Conservation (phyloP, 2,329 filamentous ascomycete species). For the Pseudopithomyces chartarum region DNA sequence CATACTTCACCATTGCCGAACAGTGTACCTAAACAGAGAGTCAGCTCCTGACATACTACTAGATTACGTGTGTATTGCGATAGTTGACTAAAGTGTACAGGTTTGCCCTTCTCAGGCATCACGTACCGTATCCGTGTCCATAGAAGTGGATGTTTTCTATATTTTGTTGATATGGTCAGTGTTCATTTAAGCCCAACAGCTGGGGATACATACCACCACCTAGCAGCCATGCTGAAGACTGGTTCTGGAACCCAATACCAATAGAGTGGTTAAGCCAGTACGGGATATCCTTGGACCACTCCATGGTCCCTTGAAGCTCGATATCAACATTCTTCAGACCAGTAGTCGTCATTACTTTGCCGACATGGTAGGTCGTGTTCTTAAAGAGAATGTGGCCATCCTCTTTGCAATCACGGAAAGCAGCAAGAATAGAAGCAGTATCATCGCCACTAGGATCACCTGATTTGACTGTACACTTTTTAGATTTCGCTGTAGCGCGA, state of each 20-base stretch:
- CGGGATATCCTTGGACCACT: conserved; percentile 16
- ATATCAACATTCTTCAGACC: conserved; percentile 17
- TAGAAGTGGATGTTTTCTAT: conserved; percentile 51
- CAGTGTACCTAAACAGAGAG: not conserved
- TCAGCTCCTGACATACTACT: no score
- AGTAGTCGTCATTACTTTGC: conserved; percentile 17
- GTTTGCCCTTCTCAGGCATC: no score
- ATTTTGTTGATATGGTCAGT: not conserved
- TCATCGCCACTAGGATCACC: conserved; percentile 11
- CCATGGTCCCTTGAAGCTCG: conserved; percentile 17
- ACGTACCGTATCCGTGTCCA: conserved; percentile 53
- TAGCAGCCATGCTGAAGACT: conserved; percentile 23
- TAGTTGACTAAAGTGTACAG: no score
- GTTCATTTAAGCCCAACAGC: not conserved
- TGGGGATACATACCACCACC: conserved; percentile 48
- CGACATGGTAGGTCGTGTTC: conserved; percentile 18
- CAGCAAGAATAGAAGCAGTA: conserved; percentile 13
- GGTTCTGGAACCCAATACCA: conserved; percentile 22
- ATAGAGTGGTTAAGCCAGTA: conserved; percentile 26
- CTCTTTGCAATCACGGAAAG: conserved; percentile 13
- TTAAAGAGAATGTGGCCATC: conserved; percentile 15
- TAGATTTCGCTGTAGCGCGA: not conserved
- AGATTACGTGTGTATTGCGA: no score
- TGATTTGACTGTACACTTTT: conserved; percentile 4
- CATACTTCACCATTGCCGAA: conserved; percentile 56